Conservation (phyloP, 2,329 filamentous ascomycete species). For the Fusarium bactridioides region DNA sequence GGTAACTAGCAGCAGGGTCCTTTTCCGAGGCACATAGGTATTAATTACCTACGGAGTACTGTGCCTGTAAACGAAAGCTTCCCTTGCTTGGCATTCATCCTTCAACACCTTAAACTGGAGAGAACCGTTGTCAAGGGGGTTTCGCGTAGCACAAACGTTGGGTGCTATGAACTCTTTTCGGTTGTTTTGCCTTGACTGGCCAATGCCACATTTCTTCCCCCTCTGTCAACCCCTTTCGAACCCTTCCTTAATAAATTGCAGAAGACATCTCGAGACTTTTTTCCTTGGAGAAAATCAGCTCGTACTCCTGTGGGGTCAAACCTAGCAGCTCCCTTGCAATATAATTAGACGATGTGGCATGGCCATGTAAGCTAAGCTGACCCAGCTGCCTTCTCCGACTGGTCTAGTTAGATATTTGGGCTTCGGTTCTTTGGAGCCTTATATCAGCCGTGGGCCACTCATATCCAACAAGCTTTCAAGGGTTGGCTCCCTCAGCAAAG, state of each 20-base stretch:
- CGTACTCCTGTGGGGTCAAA: conserved; percentile 23
- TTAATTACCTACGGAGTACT: not conserved
- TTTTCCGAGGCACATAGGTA: not conserved
- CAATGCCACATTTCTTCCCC: not conserved
- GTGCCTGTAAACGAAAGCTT: conserved; percentile 7
- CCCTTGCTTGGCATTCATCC: conserved; percentile 33
- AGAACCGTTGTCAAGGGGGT: not conserved
- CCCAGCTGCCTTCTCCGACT: conserved; percentile 12
- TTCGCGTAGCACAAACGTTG: not conserved
- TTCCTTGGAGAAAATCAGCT: conserved; percentile 1
- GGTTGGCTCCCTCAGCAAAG: not conserved
- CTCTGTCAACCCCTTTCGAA: not conserved
- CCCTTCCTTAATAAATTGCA: not conserved
- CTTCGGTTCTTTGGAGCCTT: not conserved
- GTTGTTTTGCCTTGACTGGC: not conserved
- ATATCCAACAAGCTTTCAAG: conserved; percentile 3
- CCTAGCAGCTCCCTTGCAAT: conserved; percentile 24
- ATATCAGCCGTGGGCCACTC: conserved; percentile 4
- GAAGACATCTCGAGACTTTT: not conserved
- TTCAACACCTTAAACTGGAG: not conserved
- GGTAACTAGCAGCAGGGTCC: conserved; percentile 7
- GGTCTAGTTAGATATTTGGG: conserved; percentile 14
- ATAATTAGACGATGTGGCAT: conserved; percentile 23
- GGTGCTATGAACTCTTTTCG: not conserved
- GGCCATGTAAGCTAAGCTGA: conserved; percentile 30